Percentiles rank a stretch among this genome's conserved stretches.
These are phyloP conservation scores for Melastoma malabathricum DNA, from an alignment of 345 rosid genomes.

Conservation along the genomic window DNA sequence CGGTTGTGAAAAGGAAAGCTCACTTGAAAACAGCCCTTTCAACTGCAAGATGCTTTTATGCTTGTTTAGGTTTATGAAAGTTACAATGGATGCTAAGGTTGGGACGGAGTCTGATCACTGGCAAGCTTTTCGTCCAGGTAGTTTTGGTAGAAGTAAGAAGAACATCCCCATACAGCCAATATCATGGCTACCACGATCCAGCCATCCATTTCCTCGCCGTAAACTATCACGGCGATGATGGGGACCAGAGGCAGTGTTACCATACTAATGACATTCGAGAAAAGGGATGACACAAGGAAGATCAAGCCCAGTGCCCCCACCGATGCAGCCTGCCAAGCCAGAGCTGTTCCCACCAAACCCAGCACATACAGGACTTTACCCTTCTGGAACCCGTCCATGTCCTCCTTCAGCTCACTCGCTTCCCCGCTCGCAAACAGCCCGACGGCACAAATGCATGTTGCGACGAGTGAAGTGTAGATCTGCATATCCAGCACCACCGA, in stretches of 20 bases:
- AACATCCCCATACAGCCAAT: conserved; percentile 23
- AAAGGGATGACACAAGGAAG: conserved; percentile 22
- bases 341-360: conserved; percentile 18
- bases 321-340: conserved; percentile 25
- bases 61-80: too few species aligned
- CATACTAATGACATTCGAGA: conserved; percentile 23
- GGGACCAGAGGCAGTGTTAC: conserved; percentile 17
- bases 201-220: conserved; percentile 14
- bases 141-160: conserved; percentile 23
- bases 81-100: too few species aligned
- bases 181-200: conserved; percentile 17
- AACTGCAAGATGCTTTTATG: too few species aligned
- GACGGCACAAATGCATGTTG: conserved; percentile 12
- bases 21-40: too few species aligned
- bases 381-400: conserved; percentile 17
- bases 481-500: conserved; percentile 33
- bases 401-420: conserved; percentile 13
- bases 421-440: conserved; percentile 33
- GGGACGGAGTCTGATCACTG: too few species aligned
- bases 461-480: conserved; percentile 29
- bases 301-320: conserved; percentile 19
- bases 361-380: conserved; percentile 17
- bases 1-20: too few species aligned
- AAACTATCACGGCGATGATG: conserved; percentile 16
- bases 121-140: conserved; percentile 16